Conservation (phyloP, 2,329 filamentous ascomycete species). For the Talaromyces sp. region DNA sequence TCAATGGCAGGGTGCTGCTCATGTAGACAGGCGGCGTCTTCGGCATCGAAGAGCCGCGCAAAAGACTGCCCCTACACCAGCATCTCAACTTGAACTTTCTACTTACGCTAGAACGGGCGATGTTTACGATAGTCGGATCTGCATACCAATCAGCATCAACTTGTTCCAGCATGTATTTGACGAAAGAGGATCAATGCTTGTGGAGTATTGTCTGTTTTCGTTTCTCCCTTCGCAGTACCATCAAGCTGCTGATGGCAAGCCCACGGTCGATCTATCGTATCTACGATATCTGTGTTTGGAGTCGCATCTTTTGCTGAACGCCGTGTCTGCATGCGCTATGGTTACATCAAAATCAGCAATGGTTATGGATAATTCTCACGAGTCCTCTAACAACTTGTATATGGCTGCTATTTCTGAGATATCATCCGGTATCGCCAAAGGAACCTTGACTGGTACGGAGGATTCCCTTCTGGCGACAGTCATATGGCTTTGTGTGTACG, state of each 20-base stretch:
- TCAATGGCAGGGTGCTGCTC: constrained; percentile 8
- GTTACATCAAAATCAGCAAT: not conserved
- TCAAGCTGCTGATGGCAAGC: constrained; percentile 9
- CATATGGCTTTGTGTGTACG: constrained; percentile 15
- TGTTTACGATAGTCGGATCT: not conserved
- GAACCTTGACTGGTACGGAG: constrained; percentile 8
- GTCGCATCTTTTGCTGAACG: constrained; percentile 11
- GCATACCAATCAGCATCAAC: not conserved
- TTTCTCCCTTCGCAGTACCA: constrained; percentile 16
- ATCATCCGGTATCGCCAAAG: constrained; percentile 5
- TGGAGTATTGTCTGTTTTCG: constrained; percentile 12
- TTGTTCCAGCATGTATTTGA: not conserved
- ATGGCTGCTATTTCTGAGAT: constrained; percentile 14
- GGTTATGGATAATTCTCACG: not conserved
- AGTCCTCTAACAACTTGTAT: constrained; percentile 1
- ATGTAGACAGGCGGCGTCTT: constrained; percentile 9
- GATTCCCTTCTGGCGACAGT: constrained; percentile 13
- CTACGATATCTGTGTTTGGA: constrained; percentile 16
- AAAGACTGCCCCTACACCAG: not conserved
- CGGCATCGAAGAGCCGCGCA: not conserved
- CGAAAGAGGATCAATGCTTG: not conserved
- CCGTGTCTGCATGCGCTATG: constrained; percentile 13
- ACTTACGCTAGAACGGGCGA: not conserved
- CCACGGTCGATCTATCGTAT: constrained; percentile 14
- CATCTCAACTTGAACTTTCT: not conserved